These are phyloP conservation scores for Antrodiella citrinella DNA, from an alignment of 768 basidiomycete species.

Conservation along the genomic window DNA sequence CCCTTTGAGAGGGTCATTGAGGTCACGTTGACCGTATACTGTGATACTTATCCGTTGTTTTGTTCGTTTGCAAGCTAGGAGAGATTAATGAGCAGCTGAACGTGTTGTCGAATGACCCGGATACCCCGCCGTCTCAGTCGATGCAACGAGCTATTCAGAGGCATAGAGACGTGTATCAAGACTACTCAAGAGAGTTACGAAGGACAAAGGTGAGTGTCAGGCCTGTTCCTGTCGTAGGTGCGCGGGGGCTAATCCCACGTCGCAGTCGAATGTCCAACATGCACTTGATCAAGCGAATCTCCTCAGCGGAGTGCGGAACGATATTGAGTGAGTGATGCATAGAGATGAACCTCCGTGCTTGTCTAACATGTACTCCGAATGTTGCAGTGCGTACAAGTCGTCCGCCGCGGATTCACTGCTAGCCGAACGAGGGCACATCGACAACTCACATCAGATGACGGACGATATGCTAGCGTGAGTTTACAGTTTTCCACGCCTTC, in stretches of 20 bases:
- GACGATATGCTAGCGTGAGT: conserved; percentile 83
- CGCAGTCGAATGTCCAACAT: conserved; percentile 67
- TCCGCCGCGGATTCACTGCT: conserved; percentile 82
- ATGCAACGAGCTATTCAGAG: conserved; percentile 87
- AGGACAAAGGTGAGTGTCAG: conserved; percentile 70
- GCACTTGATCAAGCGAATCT: conserved; percentile 85
- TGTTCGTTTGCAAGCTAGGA: conserved; percentile 60
- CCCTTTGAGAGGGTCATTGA: too few relatives aligned
- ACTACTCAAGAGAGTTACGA: conserved; percentile 76
- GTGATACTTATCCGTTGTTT: too few relatives aligned
- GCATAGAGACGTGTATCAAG: conserved; percentile 84
- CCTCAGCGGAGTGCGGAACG: conserved; percentile 85
- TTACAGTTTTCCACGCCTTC: too few relatives aligned
- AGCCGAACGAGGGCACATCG: conserved; percentile 82
- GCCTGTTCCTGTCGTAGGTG: too few relatives aligned
- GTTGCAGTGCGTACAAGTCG: conserved; percentile 78
- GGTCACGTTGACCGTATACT: too few relatives aligned
- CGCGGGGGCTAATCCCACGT: not conserved
- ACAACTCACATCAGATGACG: conserved; percentile 91
- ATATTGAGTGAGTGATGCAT: conserved; percentile 69
- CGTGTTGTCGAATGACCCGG: conserved; percentile 56
- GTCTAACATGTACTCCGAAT: conserved; percentile 1
- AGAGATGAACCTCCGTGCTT: not conserved
- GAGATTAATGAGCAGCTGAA: conserved; percentile 82
- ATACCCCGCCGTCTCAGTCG: conserved; percentile 65